These are phyloP conservation scores for Penicillium psychrosexuale DNA, from an alignment of 2,329 filamentous ascomycete genomes.

Conservation along the genomic window DNA sequence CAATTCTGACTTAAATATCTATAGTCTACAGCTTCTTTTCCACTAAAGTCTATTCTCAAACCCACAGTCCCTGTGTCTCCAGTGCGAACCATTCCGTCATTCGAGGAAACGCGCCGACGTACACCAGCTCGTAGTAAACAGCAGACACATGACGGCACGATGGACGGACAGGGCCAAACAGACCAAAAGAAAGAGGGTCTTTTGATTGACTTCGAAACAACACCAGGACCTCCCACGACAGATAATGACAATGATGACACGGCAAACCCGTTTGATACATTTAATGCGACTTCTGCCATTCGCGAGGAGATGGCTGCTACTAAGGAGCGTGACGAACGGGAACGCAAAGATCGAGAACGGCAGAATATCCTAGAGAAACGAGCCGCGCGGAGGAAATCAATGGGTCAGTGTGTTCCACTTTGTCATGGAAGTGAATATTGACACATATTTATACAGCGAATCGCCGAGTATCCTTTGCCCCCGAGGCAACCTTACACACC, in stretches of 20 bases:
- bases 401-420: conserved; percentile 50
- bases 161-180: conserved; percentile 9
- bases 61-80: conserved; percentile 65
- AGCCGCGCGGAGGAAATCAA: conserved; percentile 86
- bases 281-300: conserved; percentile 40
- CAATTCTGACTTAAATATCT: conserved; percentile 19
- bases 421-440: conserved; percentile 6
- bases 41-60: conserved; percentile 72
- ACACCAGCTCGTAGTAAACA: conserved; percentile 35
- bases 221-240: conserved; percentile 30
- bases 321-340: conserved; percentile 66
- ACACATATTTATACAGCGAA: conserved; percentile 55
- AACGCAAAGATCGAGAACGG: conserved; percentile 57
- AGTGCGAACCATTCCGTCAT: conserved; percentile 63
- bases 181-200: conserved; percentile 30
- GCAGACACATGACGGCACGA: conserved; percentile 14
- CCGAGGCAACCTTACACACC: conserved; percentile 93
- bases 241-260: conserved; percentile 43
- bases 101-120: conserved; percentile 50
- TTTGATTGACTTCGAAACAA: conserved; percentile 46
- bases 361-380: conserved; percentile 65
- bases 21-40: conserved; percentile 40
- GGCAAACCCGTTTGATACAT: conserved; percentile 49
- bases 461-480: conserved; percentile 91
- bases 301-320: conserved; percentile 60